Percentiles rank a stretch among this genome's conserved stretches.
Evolutionary conservation across 2,329 filamentous ascomycete genomes (phyloP).

Genomic region (Aspergillus caelatus): DNA sequence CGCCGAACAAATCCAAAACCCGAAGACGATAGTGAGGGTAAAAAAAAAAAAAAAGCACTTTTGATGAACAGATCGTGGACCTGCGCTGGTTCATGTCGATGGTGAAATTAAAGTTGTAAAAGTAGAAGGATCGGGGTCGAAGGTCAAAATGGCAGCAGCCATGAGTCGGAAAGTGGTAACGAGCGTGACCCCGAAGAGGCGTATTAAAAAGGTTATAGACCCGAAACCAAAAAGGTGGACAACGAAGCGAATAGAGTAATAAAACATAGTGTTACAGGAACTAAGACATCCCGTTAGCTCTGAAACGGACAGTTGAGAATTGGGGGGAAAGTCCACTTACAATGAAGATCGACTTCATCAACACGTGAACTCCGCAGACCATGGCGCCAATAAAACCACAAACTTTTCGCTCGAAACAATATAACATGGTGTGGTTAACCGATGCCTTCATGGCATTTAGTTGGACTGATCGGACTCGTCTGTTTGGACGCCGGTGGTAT

Average conservation of each 20-base stretch:
- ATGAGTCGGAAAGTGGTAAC: slow-evolving; percentile 24
- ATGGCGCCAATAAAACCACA: slow-evolving; percentile 28
- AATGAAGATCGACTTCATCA: slow-evolving; percentile 30
- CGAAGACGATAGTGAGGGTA: slow-evolving; percentile 17
- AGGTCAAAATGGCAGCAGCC: slow-evolving; percentile 30
- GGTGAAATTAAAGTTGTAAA: slow-evolving; percentile 19
- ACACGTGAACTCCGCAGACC: slow-evolving; percentile 31
- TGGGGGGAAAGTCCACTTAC: slow-evolving; percentile 23
- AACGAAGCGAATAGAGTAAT: slow-evolving; percentile 22
- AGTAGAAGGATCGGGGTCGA: slow-evolving; percentile 21
- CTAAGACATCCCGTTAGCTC: slow-evolving; percentile 25
- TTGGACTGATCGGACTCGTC: slow-evolving; percentile 50
- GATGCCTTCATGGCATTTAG: slow-evolving; percentile 24
- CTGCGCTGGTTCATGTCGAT: slow-evolving; percentile 23
- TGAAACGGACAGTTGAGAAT: slow-evolving; percentile 16
- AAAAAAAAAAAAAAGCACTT: slow-evolving; percentile 28
- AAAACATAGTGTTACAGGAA: slow-evolving; percentile 35
- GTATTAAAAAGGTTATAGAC: slow-evolving; percentile 33
- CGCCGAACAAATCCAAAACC: slow-evolving; percentile 31
- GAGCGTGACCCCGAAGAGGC: slow-evolving; percentile 20
- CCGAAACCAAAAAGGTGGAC: slow-evolving; percentile 22
- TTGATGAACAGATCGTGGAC: slow-evolving; percentile 26
- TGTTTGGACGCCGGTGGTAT: slow-evolving; percentile 50
- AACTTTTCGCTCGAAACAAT: slow-evolving; percentile 25
- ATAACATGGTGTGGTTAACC: slow-evolving; percentile 24